These are phyloP conservation scores for Torulaspora maleeae DNA, from an alignment of 805 yeast species.

Conservation along the genomic window DNA sequence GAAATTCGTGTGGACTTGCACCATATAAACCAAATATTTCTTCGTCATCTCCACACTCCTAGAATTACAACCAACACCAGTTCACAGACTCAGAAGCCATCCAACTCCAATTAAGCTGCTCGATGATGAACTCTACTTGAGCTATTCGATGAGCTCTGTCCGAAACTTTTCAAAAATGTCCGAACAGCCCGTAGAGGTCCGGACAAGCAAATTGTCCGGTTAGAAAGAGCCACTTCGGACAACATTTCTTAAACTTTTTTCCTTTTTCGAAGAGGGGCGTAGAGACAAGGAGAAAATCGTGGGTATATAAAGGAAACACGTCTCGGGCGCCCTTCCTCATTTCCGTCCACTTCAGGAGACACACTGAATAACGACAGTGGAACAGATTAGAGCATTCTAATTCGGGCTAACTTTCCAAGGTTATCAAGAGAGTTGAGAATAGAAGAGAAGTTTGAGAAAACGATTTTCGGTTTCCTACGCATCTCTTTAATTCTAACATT, in stretches of 20 bases:
- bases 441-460: neutral
- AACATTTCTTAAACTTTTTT: neutral
- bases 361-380: neutral
- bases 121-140: slow-evolving; percentile 1
- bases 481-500: slow-evolving; percentile 1
- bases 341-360: no score
- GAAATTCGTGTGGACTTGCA: slow-evolving; percentile 77
- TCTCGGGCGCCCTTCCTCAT: neutral
- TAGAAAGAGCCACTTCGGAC: neutral
- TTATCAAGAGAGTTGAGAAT: neutral
- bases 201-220: neutral
- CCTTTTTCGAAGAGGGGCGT: neutral
- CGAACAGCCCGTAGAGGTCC: neutral
- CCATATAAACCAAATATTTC: slow-evolving; percentile 72
- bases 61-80: neutral
- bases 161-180: neutral
- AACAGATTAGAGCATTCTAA: neutral
- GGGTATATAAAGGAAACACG: slow-evolving; percentile 7
- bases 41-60: slow-evolving; percentile 10
- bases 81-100: neutral
- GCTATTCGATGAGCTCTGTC: neutral
- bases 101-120: neutral
- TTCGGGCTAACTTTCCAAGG: neutral
- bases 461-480: neutral
- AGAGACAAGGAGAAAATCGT: neutral